phyloP scores from a whole-genome alignment of 495 filamentous ascomycete species.

The Cudoniella acicularis region DNA sequence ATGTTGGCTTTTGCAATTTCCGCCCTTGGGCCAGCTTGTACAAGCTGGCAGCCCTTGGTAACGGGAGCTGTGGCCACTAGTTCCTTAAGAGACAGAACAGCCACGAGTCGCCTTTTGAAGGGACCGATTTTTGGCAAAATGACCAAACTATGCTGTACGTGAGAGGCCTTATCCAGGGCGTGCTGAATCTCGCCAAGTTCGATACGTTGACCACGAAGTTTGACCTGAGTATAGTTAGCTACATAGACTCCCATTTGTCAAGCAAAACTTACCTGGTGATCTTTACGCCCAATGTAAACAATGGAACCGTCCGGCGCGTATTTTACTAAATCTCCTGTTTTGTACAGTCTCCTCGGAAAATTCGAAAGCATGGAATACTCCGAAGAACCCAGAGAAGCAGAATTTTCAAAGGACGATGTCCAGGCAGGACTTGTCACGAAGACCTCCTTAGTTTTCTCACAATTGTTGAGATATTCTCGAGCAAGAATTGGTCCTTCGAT shows the following conservation, averaged over 20 bases:
- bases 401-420: too few species aligned
- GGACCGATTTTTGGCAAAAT: neutral
- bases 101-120: neutral
- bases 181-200: slow-evolving; percentile 25
- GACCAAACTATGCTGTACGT: neutral
- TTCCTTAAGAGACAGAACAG: neutral
- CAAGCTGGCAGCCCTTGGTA: neutral
- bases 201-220: slow-evolving; percentile 26
- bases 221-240: too few species aligned
- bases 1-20: neutral
- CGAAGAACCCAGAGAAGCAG: too few species aligned
- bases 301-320: slow-evolving; percentile 48
- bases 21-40: neutral
- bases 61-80: neutral
- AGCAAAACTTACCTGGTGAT: too few species aligned
- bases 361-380: too few species aligned
- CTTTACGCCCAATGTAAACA: slow-evolving; percentile 3
- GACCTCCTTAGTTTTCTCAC: slow-evolving; percentile 38
- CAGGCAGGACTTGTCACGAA: slow-evolving; percentile 23
- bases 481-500: slow-evolving; percentile 29
- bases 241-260: too few species aligned
- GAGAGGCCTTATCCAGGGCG: neutral
- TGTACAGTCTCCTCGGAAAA: too few species aligned
- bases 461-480: slow-evolving; percentile 39
- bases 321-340: slow-evolving; percentile 55